Evolutionary conservation across 371 early-diverging fungal genomes (phyloP).

Genomic region (Zancudomyces culisetae): DNA sequence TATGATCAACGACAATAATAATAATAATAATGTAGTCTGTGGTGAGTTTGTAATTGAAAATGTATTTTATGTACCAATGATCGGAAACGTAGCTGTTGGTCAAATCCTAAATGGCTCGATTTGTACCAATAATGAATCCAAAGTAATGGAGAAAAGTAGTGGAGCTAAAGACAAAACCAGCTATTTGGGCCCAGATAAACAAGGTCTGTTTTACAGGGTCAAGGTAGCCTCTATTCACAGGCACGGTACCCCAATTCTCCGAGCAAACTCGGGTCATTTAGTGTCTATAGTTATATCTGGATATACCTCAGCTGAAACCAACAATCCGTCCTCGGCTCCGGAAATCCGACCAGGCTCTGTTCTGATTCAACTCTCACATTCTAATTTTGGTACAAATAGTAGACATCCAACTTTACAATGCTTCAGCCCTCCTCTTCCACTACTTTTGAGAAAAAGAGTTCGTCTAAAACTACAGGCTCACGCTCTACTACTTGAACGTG

Average conservation of each 20-base stretch:
- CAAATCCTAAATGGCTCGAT: not conserved
- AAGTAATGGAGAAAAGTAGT: not conserved
- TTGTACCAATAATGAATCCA: too few relatives aligned
- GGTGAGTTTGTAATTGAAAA: slow-evolving; percentile 4
- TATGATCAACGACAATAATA: too few relatives aligned
- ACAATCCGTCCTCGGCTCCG: not conserved
- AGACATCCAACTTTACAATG: not conserved
- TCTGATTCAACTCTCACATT: not conserved
- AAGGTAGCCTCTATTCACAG: slow-evolving; percentile 1
- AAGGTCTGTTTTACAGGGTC: slow-evolving; percentile 1
- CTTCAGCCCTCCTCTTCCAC: not conserved
- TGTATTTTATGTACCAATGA: slow-evolving; percentile 2
- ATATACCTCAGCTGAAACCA: too few relatives aligned
- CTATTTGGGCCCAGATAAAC: slow-evolving; percentile 2
- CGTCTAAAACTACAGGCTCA: not conserved
- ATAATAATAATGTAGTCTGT: too few relatives aligned
- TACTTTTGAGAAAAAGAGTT: not conserved
- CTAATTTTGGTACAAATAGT: not conserved
- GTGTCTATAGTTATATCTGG: not conserved
- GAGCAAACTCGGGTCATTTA: not conserved
- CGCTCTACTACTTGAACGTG: not conserved
- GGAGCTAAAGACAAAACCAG: not conserved
- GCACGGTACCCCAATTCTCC: not conserved
- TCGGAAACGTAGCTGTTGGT: slow-evolving; percentile 1
- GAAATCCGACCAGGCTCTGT: not conserved